Conservation (phyloP, 805 yeast species). For the Hanseniaspora meyeri region DNA sequence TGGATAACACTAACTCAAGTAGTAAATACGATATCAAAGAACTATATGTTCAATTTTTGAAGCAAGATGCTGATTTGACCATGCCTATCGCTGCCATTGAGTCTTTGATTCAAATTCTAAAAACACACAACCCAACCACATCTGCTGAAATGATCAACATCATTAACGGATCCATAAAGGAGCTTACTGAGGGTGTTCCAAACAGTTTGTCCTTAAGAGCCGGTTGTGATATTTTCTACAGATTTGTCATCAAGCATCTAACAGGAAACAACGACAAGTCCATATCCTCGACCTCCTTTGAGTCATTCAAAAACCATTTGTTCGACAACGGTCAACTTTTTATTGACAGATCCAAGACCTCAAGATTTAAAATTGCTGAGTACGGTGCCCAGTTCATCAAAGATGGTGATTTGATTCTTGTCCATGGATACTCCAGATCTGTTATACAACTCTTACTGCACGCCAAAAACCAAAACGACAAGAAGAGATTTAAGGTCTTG, state of each 20-base stretch:
- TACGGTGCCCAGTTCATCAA: slow-evolving; percentile 79
- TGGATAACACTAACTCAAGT: background rate
- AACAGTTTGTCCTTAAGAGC: slow-evolving; percentile 91
- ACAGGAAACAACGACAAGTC: slow-evolving; percentile 50
- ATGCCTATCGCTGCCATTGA: slow-evolving; percentile 99
- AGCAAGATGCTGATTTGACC: slow-evolving; percentile 90
- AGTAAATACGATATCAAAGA: slow-evolving; percentile 60
- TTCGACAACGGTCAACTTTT: slow-evolving; percentile 90
- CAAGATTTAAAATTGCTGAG: slow-evolving; percentile 77
- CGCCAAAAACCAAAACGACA: slow-evolving; percentile 40
- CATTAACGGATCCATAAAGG: slow-evolving; percentile 62
- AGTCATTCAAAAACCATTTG: slow-evolving; percentile 72
- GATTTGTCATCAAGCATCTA: slow-evolving; percentile 62
- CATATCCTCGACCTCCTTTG: slow-evolving; percentile 70
- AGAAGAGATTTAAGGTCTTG: slow-evolving; percentile 75
- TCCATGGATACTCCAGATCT: slow-evolving; percentile 87
- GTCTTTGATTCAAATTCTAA: slow-evolving; percentile 70
- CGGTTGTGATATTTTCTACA: slow-evolving; percentile 91
- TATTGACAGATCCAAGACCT: slow-evolving; percentile 79
- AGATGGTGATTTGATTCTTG: slow-evolving; percentile 82
- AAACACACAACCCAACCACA: slow-evolving; percentile 78
- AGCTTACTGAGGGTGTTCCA: slow-evolving; percentile 64
- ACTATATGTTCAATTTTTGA: slow-evolving; percentile 66
- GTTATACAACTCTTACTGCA: slow-evolving; percentile 61
- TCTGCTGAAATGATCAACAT: slow-evolving; percentile 83